These are phyloP conservation scores for Sparassis latifolia DNA, from an alignment of 1,284 basidiomycete genomes.

Conservation along the genomic window DNA sequence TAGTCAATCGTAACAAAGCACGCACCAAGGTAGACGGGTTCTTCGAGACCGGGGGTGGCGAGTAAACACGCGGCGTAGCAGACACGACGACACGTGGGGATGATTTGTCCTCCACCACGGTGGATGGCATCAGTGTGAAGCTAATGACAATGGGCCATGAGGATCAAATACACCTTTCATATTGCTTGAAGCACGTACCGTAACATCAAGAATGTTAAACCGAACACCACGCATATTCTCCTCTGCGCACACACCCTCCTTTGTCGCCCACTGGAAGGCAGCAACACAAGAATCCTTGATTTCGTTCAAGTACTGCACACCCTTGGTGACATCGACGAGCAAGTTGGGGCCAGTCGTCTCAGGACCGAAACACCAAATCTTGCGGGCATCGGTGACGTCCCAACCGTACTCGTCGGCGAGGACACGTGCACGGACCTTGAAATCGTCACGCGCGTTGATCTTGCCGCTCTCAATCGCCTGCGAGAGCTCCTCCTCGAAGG, in stretches of 20 bases:
- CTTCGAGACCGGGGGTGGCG: slow-evolving; percentile 88
- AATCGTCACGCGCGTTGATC: slow-evolving; percentile 92
- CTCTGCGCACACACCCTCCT: slow-evolving; percentile 95
- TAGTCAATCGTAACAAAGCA: background rate
- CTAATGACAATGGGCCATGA: slow-evolving; percentile 30
- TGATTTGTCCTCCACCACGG: slow-evolving; percentile 98
- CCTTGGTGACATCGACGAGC: slow-evolving; percentile 98
- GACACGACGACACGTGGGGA: slow-evolving; percentile 95
- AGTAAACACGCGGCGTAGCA: slow-evolving; percentile 95
- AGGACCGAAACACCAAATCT: slow-evolving; percentile 99
- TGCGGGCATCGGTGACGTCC: slow-evolving; percentile 99
- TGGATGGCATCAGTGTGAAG: slow-evolving; percentile 99
- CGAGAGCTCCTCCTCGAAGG: slow-evolving; percentile 91
- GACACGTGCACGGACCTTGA: slow-evolving; percentile 92
- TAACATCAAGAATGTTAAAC: slow-evolving; percentile 95
- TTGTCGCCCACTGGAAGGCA: slow-evolving; percentile 99
- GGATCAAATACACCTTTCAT: background rate
- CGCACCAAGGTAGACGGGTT: slow-evolving; percentile 91
- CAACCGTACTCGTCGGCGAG: slow-evolving; percentile 96
- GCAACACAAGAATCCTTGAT: slow-evolving; percentile 99
- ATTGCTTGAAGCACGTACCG: slow-evolving; percentile 42
- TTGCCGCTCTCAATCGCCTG: slow-evolving; percentile 89
- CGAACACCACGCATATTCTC: slow-evolving; percentile 99
- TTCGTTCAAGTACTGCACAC: slow-evolving; percentile 96
- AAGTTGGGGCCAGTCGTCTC: slow-evolving; percentile 97